A percentile compares a stretch with the other conserved stretches of the same genome.
phyloP scores from a whole-genome alignment of 768 basidiomycete genomes.

The Boletus subcaerulescens region DNA sequence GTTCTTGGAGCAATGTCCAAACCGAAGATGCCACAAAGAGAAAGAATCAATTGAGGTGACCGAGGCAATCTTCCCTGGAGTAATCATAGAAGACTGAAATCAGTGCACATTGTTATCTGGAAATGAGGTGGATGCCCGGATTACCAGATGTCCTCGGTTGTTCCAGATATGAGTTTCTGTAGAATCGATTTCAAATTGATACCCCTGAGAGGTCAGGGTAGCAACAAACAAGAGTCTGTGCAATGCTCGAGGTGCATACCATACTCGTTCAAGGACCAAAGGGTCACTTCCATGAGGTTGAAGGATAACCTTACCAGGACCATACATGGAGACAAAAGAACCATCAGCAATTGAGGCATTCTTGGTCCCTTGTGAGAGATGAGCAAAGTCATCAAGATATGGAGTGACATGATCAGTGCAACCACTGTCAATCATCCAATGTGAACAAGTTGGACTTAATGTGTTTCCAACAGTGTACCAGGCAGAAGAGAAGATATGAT shows the following conservation, averaged over 20 bases:
- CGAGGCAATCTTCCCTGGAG: too few relatives aligned
- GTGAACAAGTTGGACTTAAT: too few relatives aligned
- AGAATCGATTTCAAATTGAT: background rate
- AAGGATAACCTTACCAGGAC: background rate
- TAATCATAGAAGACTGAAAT: background rate
- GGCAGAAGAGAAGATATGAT: too few relatives aligned
- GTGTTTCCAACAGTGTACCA: too few relatives aligned
- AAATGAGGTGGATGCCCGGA: background rate
- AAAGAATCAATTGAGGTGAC: background rate
- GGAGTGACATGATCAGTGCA: background rate
- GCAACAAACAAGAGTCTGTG: background rate
- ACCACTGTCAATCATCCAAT: background rate
- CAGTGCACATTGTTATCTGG: background rate
- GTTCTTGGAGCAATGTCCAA: background rate
- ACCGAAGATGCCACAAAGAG: background rate
- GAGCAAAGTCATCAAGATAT: background rate
- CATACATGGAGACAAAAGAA: background rate
- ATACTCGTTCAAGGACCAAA: background rate
- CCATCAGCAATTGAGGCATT: background rate
- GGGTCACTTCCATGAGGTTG: background rate
- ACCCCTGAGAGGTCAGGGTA: background rate
- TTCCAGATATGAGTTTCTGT: background rate
- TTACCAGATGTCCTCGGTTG: background rate
- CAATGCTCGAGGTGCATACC: background rate
- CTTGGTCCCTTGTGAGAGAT: background rate